Conservation (phyloP, 352 stramenopile species). For the Phytophthora citricola region DNA sequence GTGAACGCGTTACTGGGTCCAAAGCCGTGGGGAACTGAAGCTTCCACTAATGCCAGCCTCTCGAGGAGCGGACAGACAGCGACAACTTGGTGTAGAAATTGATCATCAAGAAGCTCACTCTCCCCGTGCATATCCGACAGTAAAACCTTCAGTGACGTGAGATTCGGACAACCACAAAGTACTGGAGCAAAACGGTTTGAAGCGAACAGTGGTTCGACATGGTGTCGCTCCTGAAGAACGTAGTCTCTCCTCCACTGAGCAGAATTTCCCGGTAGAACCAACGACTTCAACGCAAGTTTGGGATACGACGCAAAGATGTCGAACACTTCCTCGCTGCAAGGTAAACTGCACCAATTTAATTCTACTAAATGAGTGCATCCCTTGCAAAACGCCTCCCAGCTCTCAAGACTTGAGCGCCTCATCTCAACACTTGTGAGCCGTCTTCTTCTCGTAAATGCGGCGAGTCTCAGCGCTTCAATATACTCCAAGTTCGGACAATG, state of each 20-base stretch:
- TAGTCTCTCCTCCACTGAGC: slow-evolving; percentile 46
- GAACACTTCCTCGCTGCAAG: slow-evolving; percentile 47
- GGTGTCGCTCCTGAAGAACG: slow-evolving; percentile 33
- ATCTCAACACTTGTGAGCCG: slow-evolving; percentile 39
- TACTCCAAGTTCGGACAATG: slow-evolving; percentile 28
- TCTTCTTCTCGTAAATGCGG: slow-evolving; percentile 33
- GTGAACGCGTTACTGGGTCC: slow-evolving; percentile 38
- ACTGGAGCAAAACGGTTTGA: slow-evolving; percentile 26
- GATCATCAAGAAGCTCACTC: slow-evolving; percentile 29
- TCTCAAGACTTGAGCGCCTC: slow-evolving; percentile 25
- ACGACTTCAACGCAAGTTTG: slow-evolving; percentile 22
- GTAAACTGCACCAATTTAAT: slow-evolving; percentile 43
- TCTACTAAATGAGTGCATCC: slow-evolving; percentile 28
- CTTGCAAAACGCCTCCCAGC: slow-evolving; percentile 39
- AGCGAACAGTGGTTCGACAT: slow-evolving; percentile 28
- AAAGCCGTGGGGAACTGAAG: slow-evolving; percentile 32
- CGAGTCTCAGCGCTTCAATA: slow-evolving; percentile 36
- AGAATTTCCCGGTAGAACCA: slow-evolving; percentile 39
- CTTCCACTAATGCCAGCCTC: slow-evolving; percentile 24
- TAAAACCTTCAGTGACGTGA: slow-evolving; percentile 27
- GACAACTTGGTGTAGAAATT: slow-evolving; percentile 29
- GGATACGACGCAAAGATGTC: slow-evolving; percentile 30
- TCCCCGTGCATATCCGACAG: slow-evolving; percentile 41
- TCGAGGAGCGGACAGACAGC: slow-evolving; percentile 26
- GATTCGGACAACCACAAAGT: slow-evolving; percentile 23